phyloP scores from a whole-genome alignment of 257 asterid genomes.

The Plantago ovata region DNA sequence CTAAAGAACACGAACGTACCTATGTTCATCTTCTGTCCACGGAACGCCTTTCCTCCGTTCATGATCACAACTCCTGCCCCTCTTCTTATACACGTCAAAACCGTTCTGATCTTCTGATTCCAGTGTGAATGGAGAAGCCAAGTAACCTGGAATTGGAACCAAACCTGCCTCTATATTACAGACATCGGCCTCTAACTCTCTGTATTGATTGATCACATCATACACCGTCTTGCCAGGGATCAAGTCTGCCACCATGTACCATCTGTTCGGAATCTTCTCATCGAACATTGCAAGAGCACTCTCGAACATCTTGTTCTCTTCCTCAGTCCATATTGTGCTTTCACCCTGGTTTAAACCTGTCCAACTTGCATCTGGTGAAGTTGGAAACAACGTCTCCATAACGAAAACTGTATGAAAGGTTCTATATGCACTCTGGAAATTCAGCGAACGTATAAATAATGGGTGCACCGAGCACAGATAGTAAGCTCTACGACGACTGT shows the following conservation, averaged over 20 bases:
- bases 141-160: conserved; percentile 50
- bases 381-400: conserved; percentile 51
- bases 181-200: conserved; percentile 62
- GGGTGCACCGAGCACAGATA: background rate
- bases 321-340: conserved; percentile 58
- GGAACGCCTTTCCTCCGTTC: conserved; percentile 74
- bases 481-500: too few relatives aligned
- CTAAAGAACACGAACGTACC: conserved; percentile 25
- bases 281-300: conserved; percentile 65
- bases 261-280: conserved; percentile 64
- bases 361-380: conserved; percentile 29
- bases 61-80: conserved; percentile 46
- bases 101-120: conserved; percentile 36
- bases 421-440: background rate
- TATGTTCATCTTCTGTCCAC: conserved; percentile 91
- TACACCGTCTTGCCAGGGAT: conserved; percentile 67
- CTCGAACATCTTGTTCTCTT: conserved; percentile 79
- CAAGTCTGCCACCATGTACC: conserved; percentile 58
- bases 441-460: background rate
- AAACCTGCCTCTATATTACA: conserved; percentile 73
- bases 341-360: conserved; percentile 32
- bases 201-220: conserved; percentile 74
- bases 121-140: conserved; percentile 40
- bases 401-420: background rate
- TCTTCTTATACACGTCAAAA: conserved; percentile 43